Conservation (phyloP, 2,329 filamentous ascomycete species). For the Penicillium expansum region DNA sequence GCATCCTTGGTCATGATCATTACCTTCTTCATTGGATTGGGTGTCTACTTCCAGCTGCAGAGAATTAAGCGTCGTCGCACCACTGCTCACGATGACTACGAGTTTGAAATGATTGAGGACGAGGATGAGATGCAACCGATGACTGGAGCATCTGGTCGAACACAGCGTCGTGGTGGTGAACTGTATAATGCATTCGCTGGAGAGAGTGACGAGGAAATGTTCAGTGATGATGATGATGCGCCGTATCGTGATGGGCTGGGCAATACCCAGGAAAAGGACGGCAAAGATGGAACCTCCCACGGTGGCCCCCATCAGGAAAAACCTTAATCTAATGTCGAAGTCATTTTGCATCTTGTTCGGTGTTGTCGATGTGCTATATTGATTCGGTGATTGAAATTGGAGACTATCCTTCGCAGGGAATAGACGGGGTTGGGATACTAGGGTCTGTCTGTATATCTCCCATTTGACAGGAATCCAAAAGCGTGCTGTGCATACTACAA, state of each 20-base stretch:
- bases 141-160: conserved; percentile 51
- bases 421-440: conserved; percentile 11
- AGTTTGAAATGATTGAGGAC: conserved; percentile 89
- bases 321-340: conserved; percentile 11
- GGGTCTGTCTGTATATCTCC: conserved; percentile 15
- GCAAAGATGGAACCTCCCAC: conserved; percentile 14
- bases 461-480: conserved; percentile 3
- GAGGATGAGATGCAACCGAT: conserved; percentile 58
- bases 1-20: conserved; percentile 80
- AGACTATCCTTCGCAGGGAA: not conserved
- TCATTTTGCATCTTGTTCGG: conserved; percentile 17
- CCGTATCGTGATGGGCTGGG: conserved; percentile 34
- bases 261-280: conserved; percentile 23
- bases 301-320: conserved; percentile 15
- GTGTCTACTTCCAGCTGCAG: conserved; percentile 76
- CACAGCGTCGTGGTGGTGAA: conserved; percentile 70
- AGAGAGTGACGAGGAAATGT: conserved; percentile 73
- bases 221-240: conserved; percentile 46
- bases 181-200: conserved; percentile 97
- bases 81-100: conserved; percentile 76
- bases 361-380: conserved; percentile 17
- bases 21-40: conserved; percentile 76
- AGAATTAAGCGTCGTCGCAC: conserved; percentile 73
- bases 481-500: conserved; percentile 8
- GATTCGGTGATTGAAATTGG: conserved; percentile 1